A percentile compares a stretch with the other conserved stretches of the same genome.
Conservation (phyloP, 208 protist species). For the Trypanosomatidae sp. region DNA sequence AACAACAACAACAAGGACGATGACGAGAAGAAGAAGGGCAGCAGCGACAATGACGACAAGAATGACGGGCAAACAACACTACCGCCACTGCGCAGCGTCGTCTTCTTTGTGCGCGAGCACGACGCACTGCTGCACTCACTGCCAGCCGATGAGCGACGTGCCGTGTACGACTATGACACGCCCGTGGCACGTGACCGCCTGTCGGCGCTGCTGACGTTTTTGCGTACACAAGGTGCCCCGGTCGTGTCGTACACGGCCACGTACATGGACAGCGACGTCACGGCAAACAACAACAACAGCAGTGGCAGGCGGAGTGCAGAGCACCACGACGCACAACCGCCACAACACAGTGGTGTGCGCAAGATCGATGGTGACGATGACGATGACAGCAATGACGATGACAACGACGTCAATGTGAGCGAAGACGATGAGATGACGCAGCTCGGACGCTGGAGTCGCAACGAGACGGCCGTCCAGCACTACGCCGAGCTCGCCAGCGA, state of each 20-base stretch:
- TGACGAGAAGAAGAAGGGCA: too few relatives aligned
- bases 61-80: too few relatives aligned
- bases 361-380: background rate
- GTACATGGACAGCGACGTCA: constrained; percentile 5
- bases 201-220: constrained; percentile 15
- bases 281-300: background rate
- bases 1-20: too few relatives aligned
- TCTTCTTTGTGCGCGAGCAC: constrained; percentile 75
- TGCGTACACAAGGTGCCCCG: constrained; percentile 10
- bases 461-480: too few relatives aligned
- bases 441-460: too few relatives aligned
- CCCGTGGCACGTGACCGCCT: constrained; percentile 17
- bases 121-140: constrained; percentile 20
- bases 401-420: too few relatives aligned
- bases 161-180: constrained; percentile 47
- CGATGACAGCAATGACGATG: background rate
- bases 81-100: too few relatives aligned
- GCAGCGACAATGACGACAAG: too few relatives aligned
- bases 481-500: too few relatives aligned
- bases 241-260: constrained; percentile 36
- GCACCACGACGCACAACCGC: background rate
- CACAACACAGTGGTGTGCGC: background rate
- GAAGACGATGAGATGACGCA: too few relatives aligned
- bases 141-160: constrained; percentile 5
- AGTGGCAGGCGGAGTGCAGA: background rate